Evolutionary conservation across 495 filamentous ascomycete species (phyloP).

Genomic region (Stereocaulon alpinum): DNA sequence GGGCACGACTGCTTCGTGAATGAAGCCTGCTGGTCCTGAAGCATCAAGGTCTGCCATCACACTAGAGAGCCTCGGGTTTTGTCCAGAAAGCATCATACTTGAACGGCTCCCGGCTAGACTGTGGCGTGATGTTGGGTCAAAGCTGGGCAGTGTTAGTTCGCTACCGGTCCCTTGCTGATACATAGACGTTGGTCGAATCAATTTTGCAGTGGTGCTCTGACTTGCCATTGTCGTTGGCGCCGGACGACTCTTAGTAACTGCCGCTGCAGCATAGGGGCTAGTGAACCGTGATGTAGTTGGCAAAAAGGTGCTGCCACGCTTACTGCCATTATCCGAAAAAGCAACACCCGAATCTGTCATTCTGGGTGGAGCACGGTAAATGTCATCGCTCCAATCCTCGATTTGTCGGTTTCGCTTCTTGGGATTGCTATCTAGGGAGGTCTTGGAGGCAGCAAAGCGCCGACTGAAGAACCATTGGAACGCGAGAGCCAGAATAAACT

Average conservation of each 20-base stretch:
- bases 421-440: constrained; percentile 44
- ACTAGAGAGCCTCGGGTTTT: constrained; percentile 41
- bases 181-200: constrained; percentile 58
- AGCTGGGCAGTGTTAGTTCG: constrained; percentile 47
- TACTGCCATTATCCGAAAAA: constrained; percentile 58
- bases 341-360: constrained; percentile 56
- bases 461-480: constrained; percentile 94
- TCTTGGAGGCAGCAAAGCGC: constrained; percentile 67
- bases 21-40: constrained; percentile 77
- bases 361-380: constrained; percentile 80
- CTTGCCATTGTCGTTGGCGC: constrained; percentile 91
- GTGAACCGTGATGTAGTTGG: constrained; percentile 90
- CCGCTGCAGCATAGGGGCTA: constrained; percentile 71
- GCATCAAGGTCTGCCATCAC: constrained; percentile 55
- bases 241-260: constrained; percentile 40
- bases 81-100: constrained; percentile 39
- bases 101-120: constrained; percentile 38
- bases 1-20: constrained; percentile 90
- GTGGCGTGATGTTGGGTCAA: constrained; percentile 31
- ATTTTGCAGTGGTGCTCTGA: constrained; percentile 67
- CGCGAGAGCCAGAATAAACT: constrained; percentile 79
- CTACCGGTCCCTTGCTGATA: constrained; percentile 63
- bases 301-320: constrained; percentile 69
- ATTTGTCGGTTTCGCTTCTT: constrained; percentile 86
- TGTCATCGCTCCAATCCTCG: constrained; percentile 97